Base-by-base conservation (phyloP, 257 asterid genomes). In the Solanum paucissectum region DNA sequence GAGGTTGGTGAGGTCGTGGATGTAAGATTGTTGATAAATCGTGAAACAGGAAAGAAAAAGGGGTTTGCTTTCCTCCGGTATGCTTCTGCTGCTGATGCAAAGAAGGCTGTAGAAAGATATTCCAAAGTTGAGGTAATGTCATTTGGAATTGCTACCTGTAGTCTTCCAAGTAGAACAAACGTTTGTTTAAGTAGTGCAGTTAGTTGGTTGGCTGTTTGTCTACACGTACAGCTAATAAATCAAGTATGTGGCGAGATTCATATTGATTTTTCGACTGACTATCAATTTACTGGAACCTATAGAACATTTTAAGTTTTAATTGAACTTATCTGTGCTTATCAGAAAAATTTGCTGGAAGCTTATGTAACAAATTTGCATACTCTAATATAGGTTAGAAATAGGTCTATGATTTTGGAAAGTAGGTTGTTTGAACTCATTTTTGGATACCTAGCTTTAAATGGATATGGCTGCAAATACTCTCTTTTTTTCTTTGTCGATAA, bases 51-150 rank as follows among this genome's bases (percentile, higher is more conserved):
- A 69, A 94, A 90, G 93, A 94, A 91, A 79, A 95, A 91, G 87
- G 98, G 98, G 29, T 95, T 88, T 87, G 98, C 98, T 33, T 94
- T 95, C 87, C 89, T 95, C 87, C 91, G 90, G 66, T 95, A 90
- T 89, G 93, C 93, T 87, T 92, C 93, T 37, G 95, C 96, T 36
- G 92, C 91, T 87, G 95, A 93, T 91, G 96, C 98, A 36, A 93
- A 87, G 87, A 93, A 90, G 83, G 98, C 96, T n/a, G 88, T 95
- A 88, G 84, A 87, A 71, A 94, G 87, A 86, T 92, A 86, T 86
- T 84, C 94, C 86, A 87, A 90, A 85, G 94, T 91, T 91, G 91
- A 94, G 95, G 98, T 95, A 94, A 89, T 82, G 38, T 46, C 68
- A 42, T 25, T 83, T 86, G 66, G 77, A 75, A 75, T 90, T 29